Base-by-base conservation (phyloP, 2,329 filamentous ascomycete species). In the Phoma sp. region DNA sequence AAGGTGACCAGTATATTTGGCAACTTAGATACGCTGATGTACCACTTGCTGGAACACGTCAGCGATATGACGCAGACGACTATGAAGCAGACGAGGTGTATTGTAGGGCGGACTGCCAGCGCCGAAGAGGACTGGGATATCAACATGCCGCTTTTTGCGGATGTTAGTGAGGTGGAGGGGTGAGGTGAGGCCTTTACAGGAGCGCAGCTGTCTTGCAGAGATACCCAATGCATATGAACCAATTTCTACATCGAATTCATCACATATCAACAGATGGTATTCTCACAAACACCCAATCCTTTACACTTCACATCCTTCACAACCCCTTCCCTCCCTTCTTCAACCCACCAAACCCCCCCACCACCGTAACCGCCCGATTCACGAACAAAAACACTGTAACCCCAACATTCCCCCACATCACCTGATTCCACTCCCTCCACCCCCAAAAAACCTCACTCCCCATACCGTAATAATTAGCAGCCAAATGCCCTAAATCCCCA, bases 1-100 rank as follows among this genome's bases (percentile, higher is more conserved):
- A 69, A 60, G 6, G 66, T 68, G 7, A 72, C 71, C 22, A 67
- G 68, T 4, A 65, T 76, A 3, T 76, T 70, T 61, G 74, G 74
- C 1, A 72, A 70, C 43, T 70, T 76, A 15, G 74, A 73, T 55
- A 74, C 70, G 43, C 65, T 78, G 22, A 73, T 78, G 68, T 70
- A 69, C 43, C 77, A 78, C 58, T 63, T 79, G 10, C 51, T 69
- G 17, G 71, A 71, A 32, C 77, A 79, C 63, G 69, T 65, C 13
- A 64, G 65, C 12, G 60, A 51, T 27, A 67, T 65, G 65, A 62
- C 44, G 32, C 73, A 69, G 61, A 64, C 43, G 57, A 68, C 58
- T 54, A 67, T 55, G 62, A 51, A 47, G 41, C 71, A 70, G 65
- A 72, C 67, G 5, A 71, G 62, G 37, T 74, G 74, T 55, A 58